Conservation (phyloP, 495 filamentous ascomycete species). For the Endocarpon pusillum region DNA sequence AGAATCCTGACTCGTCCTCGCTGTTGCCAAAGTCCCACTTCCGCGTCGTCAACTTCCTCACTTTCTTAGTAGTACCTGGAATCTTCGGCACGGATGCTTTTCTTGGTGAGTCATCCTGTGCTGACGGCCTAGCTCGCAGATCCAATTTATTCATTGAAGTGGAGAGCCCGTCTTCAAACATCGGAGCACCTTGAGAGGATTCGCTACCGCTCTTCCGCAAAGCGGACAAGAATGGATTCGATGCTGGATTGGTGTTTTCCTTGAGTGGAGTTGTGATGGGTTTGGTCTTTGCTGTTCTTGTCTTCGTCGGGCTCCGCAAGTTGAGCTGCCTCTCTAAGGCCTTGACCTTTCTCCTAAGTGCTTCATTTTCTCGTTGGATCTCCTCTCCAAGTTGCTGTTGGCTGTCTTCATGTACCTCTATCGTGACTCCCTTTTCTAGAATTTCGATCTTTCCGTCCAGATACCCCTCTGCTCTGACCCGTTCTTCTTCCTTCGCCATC, state of each 20-base stretch:
- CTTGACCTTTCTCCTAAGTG: slow-evolving; percentile 26
- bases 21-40: slow-evolving; percentile 41
- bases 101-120: neutral
- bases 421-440: slow-evolving; percentile 33
- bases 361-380: slow-evolving; percentile 31
- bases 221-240: slow-evolving; percentile 25
- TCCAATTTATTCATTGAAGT: neutral
- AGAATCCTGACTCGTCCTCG: no score
- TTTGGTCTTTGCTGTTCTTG: slow-evolving; percentile 14
- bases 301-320: slow-evolving; percentile 28
- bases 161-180: neutral
- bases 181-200: slow-evolving; percentile 26
- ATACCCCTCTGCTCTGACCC: slow-evolving; percentile 58
- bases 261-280: slow-evolving; percentile 7
- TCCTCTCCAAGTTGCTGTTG: slow-evolving; percentile 20
- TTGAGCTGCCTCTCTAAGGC: slow-evolving; percentile 30
- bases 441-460: slow-evolving; percentile 84
- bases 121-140: neutral
- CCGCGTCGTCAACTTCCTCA: slow-evolving; percentile 33
- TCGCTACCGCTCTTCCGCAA: no score
- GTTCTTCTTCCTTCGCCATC: slow-evolving; percentile 51
- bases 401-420: slow-evolving; percentile 27
- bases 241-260: slow-evolving; percentile 17
- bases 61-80: slow-evolving; percentile 19
- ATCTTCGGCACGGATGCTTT: neutral